Conservation (phyloP, 2,329 filamentous ascomycete genomes). For the Pyrenochaeta sp. region DNA sequence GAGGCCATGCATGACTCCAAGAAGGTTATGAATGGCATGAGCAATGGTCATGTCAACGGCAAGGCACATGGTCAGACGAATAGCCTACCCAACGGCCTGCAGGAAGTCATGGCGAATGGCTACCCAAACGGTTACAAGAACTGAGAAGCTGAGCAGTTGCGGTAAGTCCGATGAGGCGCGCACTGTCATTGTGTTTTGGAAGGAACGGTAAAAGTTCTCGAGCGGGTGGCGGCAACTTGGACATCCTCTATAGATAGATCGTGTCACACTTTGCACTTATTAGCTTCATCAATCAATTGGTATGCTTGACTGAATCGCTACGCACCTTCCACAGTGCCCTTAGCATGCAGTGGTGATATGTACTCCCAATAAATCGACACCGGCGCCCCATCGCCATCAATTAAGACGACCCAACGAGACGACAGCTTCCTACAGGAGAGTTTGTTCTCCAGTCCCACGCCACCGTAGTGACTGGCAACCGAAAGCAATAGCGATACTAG, state of each 20-base stretch:
- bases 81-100: conserved; percentile 27
- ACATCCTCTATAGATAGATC: neutral
- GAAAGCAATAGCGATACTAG: conserved; percentile 64
- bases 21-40: conserved; percentile 34
- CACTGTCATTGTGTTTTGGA: conserved; percentile 15
- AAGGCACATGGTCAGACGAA: conserved; percentile 31
- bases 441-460: conserved; percentile 71
- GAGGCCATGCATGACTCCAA: conserved; percentile 28
- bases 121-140: conserved; percentile 45
- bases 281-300: conserved; percentile 3
- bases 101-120: conserved; percentile 40
- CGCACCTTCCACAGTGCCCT: neutral
- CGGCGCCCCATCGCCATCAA: conserved; percentile 74
- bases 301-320: neutral
- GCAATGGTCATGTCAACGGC: conserved; percentile 32
- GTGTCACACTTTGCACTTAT: conserved; percentile 3
- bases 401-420: conserved; percentile 73
- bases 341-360: conserved; percentile 48
- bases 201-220: conserved; percentile 10
- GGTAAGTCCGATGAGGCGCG: conserved; percentile 4
- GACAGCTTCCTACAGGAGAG: conserved; percentile 72
- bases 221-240: neutral
- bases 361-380: conserved; percentile 76
- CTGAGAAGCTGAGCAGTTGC: conserved; percentile 16
- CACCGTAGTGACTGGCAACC: conserved; percentile 72